Conservation (phyloP, 2,329 filamentous ascomycete species). For the Exophiala sideris region DNA sequence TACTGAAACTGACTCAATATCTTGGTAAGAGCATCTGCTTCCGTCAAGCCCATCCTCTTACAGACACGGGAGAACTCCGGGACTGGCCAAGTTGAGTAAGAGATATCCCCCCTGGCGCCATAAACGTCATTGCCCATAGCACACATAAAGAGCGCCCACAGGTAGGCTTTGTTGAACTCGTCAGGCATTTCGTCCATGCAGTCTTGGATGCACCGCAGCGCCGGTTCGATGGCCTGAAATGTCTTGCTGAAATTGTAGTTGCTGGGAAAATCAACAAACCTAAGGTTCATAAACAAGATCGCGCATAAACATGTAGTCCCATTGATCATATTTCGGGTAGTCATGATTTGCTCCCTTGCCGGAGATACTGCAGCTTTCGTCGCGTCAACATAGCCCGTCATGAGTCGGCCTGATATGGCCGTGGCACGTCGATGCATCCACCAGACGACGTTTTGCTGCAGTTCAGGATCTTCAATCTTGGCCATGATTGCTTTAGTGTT, state of each 20-base stretch:
- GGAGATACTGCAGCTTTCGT: neutral
- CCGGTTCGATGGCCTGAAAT: slow-evolving; percentile 10
- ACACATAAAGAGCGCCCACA: slow-evolving; percentile 12
- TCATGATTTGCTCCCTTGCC: neutral
- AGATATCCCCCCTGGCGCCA: slow-evolving; percentile 11
- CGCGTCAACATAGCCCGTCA: slow-evolving; percentile 7
- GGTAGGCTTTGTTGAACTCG: neutral
- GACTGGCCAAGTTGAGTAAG: slow-evolving; percentile 12
- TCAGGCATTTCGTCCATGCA: neutral
- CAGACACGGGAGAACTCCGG: slow-evolving; percentile 3
- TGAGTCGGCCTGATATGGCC: slow-evolving; percentile 4
- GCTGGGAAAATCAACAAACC: slow-evolving; percentile 8
- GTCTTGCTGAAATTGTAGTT: slow-evolving; percentile 19
- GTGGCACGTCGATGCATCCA: slow-evolving; percentile 14
- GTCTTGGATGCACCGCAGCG: neutral
- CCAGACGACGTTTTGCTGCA: slow-evolving; percentile 9
- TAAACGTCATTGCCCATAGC: slow-evolving; percentile 15
- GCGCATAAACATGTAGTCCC: slow-evolving; percentile 5
- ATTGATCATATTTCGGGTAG: neutral
- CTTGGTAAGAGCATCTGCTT: neutral
- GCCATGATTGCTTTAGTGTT: slow-evolving; percentile 9
- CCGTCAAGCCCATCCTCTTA: neutral
- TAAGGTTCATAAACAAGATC: slow-evolving; percentile 17
- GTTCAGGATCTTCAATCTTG: neutral
- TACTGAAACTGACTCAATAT: slow-evolving; percentile 2